Conservation (phyloP, 371 early-diverging fungal genomes). For the Gilbertella persicaria region DNA sequence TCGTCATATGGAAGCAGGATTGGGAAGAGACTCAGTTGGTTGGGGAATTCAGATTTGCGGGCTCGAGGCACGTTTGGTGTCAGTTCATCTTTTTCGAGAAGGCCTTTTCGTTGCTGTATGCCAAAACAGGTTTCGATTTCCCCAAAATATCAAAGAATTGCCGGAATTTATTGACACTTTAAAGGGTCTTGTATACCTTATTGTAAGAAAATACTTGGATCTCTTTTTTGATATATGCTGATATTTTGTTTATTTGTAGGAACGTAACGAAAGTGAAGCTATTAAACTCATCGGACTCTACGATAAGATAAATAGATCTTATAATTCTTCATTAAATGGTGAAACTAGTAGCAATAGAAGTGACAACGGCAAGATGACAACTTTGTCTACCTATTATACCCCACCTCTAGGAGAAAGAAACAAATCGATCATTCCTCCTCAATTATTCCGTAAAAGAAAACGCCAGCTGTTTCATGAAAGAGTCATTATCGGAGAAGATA, state of each 20-base stretch:
- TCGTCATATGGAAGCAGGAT: constrained; percentile 9
- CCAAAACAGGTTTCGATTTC: constrained; percentile 5
- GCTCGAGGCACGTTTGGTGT: constrained; percentile 7
- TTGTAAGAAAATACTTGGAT: constrained; percentile 9
- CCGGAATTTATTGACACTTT: constrained; percentile 7
- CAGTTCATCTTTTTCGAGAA: constrained; percentile 9
- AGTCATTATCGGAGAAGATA: constrained; percentile 4
- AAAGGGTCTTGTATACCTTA: constrained; percentile 8
- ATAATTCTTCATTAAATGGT: constrained; percentile 8
- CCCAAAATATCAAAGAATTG: constrained; percentile 9
- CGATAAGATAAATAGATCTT: constrained; percentile 5
- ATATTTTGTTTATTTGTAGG: constrained; percentile 14
- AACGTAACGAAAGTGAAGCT: constrained; percentile 5
- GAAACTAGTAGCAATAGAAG: constrained; percentile 4
- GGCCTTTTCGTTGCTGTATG: constrained; percentile 6
- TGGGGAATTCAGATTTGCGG: constrained; percentile 8
- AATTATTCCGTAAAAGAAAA: constrained; percentile 5
- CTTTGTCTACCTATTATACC: constrained; percentile 1
- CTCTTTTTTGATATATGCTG: constrained; percentile 8
- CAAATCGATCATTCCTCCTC: neutral
- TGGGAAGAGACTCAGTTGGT: constrained; percentile 4
- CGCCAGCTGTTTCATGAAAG: constrained; percentile 6
- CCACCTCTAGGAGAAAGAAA: neutral
- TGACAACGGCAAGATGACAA: constrained; percentile 3
- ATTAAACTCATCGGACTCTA: constrained; percentile 3